Evolutionary conservation across 306 rosid species (phyloP), one percentile per base, ranked within the genome.

Genomic region (Medicago ruthenica): DNA sequence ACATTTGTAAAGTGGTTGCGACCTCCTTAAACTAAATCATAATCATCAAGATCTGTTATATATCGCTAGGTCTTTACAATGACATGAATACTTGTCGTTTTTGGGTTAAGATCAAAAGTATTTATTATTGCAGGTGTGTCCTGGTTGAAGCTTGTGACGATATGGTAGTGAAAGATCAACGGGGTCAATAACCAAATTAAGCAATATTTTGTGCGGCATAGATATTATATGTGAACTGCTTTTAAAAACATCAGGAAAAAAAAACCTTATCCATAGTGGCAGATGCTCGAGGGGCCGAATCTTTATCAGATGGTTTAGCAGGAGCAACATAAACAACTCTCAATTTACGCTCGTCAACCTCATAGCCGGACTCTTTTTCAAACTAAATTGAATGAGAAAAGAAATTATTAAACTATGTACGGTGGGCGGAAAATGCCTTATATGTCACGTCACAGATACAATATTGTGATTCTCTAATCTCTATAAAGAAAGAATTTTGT

Each of bases 231-330:
- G 63, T 20, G 53, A 55, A 53, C 48, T 53, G 27, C 39, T 37
- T 16, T 40, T 11, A 44, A 9, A 10, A 37, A 40, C 40, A 40
- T 58, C 1, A 3, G 8, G 8, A 14, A 36, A 11, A 42, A 44
- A 12, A 12, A 44, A 44, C 50, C 50, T 44, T 12, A 44, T 44
- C 50, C n/a, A n/a, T n/a, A 2, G 50, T 12, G 50, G 5, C 82
- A n/a, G 97, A 92, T 69, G 89, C 88, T 67, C 91, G 89, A 15
- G 97, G 96, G 0, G 96, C 87, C 1, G 92, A 88, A 63, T 89
- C 93, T 80, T 92, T 94, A 40, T 88, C 96, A 0, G 97, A 90
- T 9, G 92, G 92, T 76, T 78, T 14, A 44, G 50, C n/a, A 44
- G n/a, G 50, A 44, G 6, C n/a, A 1, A 12, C 50, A 4, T 44